phyloP scores from a whole-genome alignment of 306 rosid species.

The Neltuma alba region DNA sequence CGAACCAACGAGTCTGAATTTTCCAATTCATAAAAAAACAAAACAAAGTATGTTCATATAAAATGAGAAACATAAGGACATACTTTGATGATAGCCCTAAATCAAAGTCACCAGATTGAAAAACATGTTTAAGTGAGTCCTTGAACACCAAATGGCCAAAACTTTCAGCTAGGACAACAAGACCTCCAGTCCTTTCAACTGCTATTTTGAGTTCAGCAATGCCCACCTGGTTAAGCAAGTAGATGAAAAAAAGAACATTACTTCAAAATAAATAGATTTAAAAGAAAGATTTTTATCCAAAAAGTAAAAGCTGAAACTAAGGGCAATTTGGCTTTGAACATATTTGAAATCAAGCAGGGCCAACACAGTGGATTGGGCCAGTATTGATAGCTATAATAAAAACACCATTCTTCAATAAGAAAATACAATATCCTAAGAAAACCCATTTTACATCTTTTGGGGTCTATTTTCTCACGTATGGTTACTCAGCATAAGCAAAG shows the following conservation, averaged over 20 bases:
- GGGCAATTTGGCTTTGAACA: background rate
- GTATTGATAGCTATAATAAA: background rate
- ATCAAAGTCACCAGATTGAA: constrained; percentile 75
- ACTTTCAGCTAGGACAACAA: constrained; percentile 97
- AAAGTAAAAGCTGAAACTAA: background rate
- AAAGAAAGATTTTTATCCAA: background rate
- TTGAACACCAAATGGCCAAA: constrained; percentile 92
- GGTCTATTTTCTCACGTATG: background rate
- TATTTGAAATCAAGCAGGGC: background rate
- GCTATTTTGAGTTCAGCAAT: constrained; percentile 96
- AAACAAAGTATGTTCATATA: background rate
- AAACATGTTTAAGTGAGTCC: constrained; percentile 83
- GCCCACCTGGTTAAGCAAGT: constrained; percentile 70
- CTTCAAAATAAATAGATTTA: constrained; percentile 27
- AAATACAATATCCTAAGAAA: background rate
- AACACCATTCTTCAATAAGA: background rate
- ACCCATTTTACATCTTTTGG: background rate
- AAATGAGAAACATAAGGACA: constrained; percentile 36
- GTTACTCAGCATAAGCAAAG: background rate
- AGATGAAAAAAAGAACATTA: constrained; percentile 25
- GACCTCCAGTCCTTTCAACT: constrained; percentile 95
- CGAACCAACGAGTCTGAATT: background rate
- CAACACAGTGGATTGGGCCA: background rate
- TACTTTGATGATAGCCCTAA: constrained; percentile 95
- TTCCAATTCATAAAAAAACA: constrained; percentile 12